Conservation (phyloP, 2,329 filamentous ascomycete genomes). For the Aspergillus sp. region DNA sequence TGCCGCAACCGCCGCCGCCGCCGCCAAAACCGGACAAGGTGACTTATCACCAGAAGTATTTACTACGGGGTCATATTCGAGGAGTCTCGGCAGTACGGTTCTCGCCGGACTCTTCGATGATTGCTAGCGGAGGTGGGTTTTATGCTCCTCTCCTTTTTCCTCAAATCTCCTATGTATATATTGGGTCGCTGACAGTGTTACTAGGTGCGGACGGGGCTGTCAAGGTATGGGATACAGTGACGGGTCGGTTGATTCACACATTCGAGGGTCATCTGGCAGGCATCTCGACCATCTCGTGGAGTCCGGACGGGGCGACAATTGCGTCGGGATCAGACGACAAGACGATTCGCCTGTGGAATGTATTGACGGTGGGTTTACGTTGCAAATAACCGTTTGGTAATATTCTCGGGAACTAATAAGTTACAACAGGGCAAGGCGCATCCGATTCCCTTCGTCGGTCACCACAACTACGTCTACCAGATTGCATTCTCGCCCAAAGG, state of each 20-base stretch:
- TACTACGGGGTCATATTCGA: constrained; percentile 74
- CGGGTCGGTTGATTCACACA: constrained; percentile 79
- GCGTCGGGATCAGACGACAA: constrained; percentile 96
- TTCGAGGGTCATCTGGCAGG: constrained; percentile 92
- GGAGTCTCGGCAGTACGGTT: constrained; percentile 84
- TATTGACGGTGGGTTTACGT: constrained; percentile 48
- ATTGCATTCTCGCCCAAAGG: constrained; percentile 96
- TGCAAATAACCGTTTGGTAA: neutral
- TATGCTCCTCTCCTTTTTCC: too few species aligned
- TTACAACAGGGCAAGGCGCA: constrained; percentile 54
- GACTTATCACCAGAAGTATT: constrained; percentile 69
- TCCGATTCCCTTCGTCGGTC: constrained; percentile 69
- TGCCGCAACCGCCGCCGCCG: constrained; percentile 43
- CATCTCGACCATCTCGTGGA: constrained; percentile 91
- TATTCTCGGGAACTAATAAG: neutral
- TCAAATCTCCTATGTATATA: neutral
- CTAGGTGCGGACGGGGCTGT: constrained; percentile 79
- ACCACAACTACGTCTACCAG: constrained; percentile 95
- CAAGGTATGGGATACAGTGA: constrained; percentile 83
- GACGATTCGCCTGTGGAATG: constrained; percentile 88
- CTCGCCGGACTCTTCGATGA: constrained; percentile 85
- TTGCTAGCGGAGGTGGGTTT: constrained; percentile 74
- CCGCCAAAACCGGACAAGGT: constrained; percentile 58
- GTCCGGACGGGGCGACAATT: constrained; percentile 80
- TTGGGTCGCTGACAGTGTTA: constrained; percentile 12